A percentile compares a stretch with the other conserved stretches of the same genome.
These are phyloP conservation scores for Mycena floridula DNA, from an alignment of 768 basidiomycete genomes.

Conservation along the genomic window DNA sequence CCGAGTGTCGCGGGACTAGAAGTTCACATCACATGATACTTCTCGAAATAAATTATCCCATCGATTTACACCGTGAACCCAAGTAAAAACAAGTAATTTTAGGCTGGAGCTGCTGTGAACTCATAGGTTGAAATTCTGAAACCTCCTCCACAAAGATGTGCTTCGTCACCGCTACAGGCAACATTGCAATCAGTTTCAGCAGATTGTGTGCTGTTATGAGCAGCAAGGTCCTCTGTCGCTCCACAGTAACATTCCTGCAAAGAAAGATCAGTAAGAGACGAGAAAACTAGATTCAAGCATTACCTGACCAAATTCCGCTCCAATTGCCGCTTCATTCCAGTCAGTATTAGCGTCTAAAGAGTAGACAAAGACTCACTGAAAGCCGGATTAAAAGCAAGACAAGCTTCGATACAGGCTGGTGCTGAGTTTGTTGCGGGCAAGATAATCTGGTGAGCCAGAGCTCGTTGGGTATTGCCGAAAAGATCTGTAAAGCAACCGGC, in stretches of 20 bases:
- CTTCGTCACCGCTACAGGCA: slow-evolving; percentile 68
- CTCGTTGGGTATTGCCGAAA: slow-evolving; percentile 21
- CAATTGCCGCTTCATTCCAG: no score
- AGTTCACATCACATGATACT: no score
- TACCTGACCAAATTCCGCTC: slow-evolving; percentile 54
- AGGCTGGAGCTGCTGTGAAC: no score
- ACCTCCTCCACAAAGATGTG: slow-evolving; percentile 61
- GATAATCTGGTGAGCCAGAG: slow-evolving; percentile 58
- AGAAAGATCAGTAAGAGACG: not conserved
- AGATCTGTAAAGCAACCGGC: slow-evolving; percentile 61
- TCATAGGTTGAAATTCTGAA: slow-evolving; percentile 37
- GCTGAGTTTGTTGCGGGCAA: slow-evolving; percentile 59
- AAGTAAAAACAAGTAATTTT: no score
- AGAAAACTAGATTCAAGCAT: slow-evolving; percentile 53
- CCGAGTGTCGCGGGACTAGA: no score
- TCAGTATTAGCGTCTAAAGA: no score
- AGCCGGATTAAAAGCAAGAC: slow-evolving; percentile 60
- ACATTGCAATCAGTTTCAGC: slow-evolving; percentile 37
- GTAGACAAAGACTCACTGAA: no score
- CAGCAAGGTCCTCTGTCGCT: slow-evolving; percentile 48
- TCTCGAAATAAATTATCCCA: no score
- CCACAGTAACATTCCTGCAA: slow-evolving; percentile 68
- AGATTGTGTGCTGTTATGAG: slow-evolving; percentile 20
- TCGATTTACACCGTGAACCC: no score
- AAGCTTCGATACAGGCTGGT: slow-evolving; percentile 58